Percentiles rank a stretch among this genome's conserved stretches.
phyloP scores from a whole-genome alignment of 2,329 filamentous ascomycete genomes.

The Zymoseptoria crescenta region DNA sequence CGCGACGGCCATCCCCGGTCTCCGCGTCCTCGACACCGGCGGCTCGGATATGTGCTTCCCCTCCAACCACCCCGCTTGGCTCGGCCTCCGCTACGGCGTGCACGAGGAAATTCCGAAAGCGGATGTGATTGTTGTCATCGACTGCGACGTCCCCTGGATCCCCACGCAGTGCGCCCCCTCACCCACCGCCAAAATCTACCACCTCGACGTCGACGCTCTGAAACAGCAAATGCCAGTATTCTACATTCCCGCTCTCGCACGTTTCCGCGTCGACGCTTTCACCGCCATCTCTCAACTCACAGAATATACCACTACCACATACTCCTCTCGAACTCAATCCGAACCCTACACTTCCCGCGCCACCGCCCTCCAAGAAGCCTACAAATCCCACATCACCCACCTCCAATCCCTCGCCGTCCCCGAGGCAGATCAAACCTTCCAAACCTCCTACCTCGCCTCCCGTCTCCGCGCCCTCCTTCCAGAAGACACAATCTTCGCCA shows the following conservation, averaged over 20 bases:
- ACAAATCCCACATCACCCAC: slow-evolving; percentile 51
- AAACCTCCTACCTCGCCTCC: slow-evolving; percentile 49
- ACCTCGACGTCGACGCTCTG: slow-evolving; percentile 59
- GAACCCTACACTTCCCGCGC: slow-evolving; percentile 36
- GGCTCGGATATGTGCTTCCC: slow-evolving; percentile 79
- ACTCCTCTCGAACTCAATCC: slow-evolving; percentile 34
- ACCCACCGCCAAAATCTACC: slow-evolving; percentile 50
- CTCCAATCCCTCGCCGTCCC: slow-evolving; percentile 55
- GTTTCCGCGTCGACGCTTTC: slow-evolving; percentile 45
- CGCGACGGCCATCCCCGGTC: slow-evolving; percentile 58
- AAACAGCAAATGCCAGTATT: slow-evolving; percentile 56
- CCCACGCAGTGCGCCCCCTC: slow-evolving; percentile 62
- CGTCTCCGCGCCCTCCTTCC: slow-evolving; percentile 52
- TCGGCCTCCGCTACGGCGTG: slow-evolving; percentile 61
- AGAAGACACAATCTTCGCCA: slow-evolving; percentile 61
- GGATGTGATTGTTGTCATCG: slow-evolving; percentile 75
- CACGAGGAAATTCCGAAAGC: slow-evolving; percentile 67
- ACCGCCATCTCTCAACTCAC: slow-evolving; percentile 47
- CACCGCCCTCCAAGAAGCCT: slow-evolving; percentile 48
- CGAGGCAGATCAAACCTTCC: slow-evolving; percentile 54
- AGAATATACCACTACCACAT: slow-evolving; percentile 47
- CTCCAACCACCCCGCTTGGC: slow-evolving; percentile 53
- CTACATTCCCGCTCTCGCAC: slow-evolving; percentile 47
- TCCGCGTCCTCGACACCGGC: slow-evolving; percentile 67
- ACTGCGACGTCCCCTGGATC: slow-evolving; percentile 93